Evolutionary conservation across 164 flowering plant genomes (phyloP), one percentile per base, ranked within the genome.

Genomic region (Brasenia schreberi): DNA sequence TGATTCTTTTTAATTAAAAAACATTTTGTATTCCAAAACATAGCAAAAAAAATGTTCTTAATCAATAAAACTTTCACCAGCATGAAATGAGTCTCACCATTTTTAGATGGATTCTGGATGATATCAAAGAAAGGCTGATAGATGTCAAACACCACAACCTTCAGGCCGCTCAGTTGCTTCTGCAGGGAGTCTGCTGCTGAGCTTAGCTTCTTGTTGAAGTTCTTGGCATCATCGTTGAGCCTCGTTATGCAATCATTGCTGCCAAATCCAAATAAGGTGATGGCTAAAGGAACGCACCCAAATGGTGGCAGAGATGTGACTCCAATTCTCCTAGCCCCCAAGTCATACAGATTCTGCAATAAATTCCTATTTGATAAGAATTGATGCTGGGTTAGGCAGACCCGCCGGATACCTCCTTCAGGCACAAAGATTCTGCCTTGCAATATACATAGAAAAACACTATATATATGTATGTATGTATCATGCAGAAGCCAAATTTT

Each of bases 301-400:
- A 86, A 43, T 61, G 98, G 97, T 39, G 95, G 91, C 2, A 93
- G 88, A 43, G 96, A 85, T 58, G 92, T 89, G 64, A 82, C 97
- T 5, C 98, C 98, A 65, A 91, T 78, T 70, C 77, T 86, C 73
- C 98, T 84, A 0, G 88, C 98, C 62, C 98, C 98, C 67, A 79
- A 64, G 1, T 82, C 85, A 73, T 93, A 81, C 71, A 89, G 71
- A 39, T 74, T 72, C 98, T 93, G 80, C 39, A 33, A 33, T 33
- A 33, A 33, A 33, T 33, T 33, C 39, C 39, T 33, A 33, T 33
- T 33, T 33, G 39, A 33, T 33, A 33, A 33, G 39, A 33, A 33
- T 33, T 33, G 39, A 33, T 33, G 39, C 39, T 33, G 39, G 39
- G 39, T 33, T 33, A 33, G 39, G 39, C 39, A 33, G 39, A 3